A percentile compares a stretch with the other conserved stretches of the same genome.
phyloP scores from a whole-genome alignment of 78 protist genomes.

The Isochrysis galbana region DNA sequence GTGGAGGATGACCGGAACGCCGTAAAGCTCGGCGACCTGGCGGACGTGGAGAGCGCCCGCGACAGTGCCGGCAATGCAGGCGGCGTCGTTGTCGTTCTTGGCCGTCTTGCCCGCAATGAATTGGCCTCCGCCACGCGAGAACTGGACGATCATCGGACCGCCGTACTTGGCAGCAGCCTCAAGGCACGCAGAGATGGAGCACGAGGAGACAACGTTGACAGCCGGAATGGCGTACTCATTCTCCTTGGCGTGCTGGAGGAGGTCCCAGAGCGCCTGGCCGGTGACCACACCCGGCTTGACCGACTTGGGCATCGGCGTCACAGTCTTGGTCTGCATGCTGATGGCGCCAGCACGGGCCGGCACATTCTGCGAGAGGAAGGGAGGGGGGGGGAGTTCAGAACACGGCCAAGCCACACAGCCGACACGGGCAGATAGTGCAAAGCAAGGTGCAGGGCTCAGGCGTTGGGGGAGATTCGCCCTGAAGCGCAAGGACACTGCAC shows the following conservation, averaged over 20 bases:
- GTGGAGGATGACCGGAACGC: slow-evolving; percentile 73
- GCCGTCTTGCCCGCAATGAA: slow-evolving; percentile 68
- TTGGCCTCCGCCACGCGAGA: slow-evolving; percentile 73
- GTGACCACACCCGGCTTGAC: slow-evolving; percentile 58
- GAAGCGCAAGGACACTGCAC: too few species aligned
- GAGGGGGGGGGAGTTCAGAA: too few species aligned
- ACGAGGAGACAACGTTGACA: slow-evolving; percentile 51
- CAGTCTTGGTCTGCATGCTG: background rate
- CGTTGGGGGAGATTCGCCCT: too few species aligned
- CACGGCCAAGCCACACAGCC: too few species aligned
- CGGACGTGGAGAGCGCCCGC: slow-evolving; percentile 71
- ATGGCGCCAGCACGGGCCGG: background rate
- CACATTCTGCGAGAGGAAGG: background rate
- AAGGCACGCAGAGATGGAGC: slow-evolving; percentile 61
- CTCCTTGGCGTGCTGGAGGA: slow-evolving; percentile 40
- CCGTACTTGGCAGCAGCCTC: slow-evolving; percentile 60
- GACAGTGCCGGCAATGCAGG: slow-evolving; percentile 62
- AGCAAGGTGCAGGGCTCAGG: too few species aligned
- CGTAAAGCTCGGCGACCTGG: slow-evolving; percentile 68
- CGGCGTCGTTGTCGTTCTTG: slow-evolving; percentile 53
- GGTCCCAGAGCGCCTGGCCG: slow-evolving; percentile 33
- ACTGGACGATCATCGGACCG: slow-evolving; percentile 65
- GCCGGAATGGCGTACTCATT: slow-evolving; percentile 71
- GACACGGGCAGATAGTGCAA: too few species aligned
- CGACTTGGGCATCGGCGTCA: background rate